Evolutionary conservation across 768 basidiomycete species (phyloP), one percentile per base, ranked within the genome.

Genomic region (Phaeotremella fagi): DNA sequence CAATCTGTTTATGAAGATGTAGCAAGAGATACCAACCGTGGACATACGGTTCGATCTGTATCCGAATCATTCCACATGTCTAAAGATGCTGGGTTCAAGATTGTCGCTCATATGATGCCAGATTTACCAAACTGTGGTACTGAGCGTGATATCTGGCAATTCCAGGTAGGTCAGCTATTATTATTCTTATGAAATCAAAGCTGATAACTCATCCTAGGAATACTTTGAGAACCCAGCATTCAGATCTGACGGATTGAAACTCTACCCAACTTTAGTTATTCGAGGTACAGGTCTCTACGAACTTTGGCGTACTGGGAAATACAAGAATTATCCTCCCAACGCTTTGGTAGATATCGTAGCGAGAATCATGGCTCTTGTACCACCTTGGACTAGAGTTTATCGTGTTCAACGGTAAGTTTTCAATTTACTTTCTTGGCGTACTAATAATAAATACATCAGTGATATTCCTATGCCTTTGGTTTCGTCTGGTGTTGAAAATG

Each of bases 81-180:
- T 18, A 99, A 99, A 74, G 94, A 99, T 66, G 95, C 94, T 1
- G 95, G 95, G 3, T 99, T 95, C 85, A 99, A 99, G 76, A 92
- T 99, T 50, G 95, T 99, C 25, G 92, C 92, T 18, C 95, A 99
- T 72, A 98, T 98, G 95, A 99, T 99, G 92, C 91, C 92, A 14
- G 94, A 99, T 74, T 81, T 98, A 7, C 94, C 94, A 7, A 99
- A 99, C 71, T 89, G 98, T 52, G 95, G 95, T 28, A 81, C 94
- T 54, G 95, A 98, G 77, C 83, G 95, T 52, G 95, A 99, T 75
- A 82, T 99, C 43, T 91, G 91, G 68, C 95, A 98, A 69, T 99
- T 99, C 81, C 92, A 95, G 73, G 73, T 71, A 15, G 18, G 63
- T n/a, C n/a, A n/a, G n/a, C n/a, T 52, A 9, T 23, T 35, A 15